Evolutionary conservation across 2,329 filamentous ascomycete genomes (phyloP).

Genomic region (Sodiomyces alkalinus): DNA sequence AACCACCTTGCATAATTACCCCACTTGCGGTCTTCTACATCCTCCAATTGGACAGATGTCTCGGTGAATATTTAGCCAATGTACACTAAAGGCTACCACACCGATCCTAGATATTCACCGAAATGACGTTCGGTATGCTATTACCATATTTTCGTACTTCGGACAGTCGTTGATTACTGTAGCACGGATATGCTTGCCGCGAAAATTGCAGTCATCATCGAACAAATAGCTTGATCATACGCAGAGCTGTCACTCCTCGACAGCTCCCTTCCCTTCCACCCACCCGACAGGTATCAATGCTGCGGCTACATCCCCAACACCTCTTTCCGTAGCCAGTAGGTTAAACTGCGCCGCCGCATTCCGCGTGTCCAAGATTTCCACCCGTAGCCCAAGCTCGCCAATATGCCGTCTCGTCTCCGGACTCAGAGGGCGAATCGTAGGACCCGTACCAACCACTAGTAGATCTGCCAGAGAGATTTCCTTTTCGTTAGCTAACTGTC

Average conservation of each 20-base stretch:
- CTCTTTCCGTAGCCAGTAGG: conserved; percentile 82
- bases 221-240: background rate
- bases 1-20: too few relatives aligned
- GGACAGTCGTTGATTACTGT: too few relatives aligned
- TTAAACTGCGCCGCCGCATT: conserved; percentile 96
- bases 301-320: conserved; percentile 70
- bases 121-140: too few relatives aligned
- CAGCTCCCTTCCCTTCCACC: conserved; percentile 42
- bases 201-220: background rate
- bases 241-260: background rate
- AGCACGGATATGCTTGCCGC: too few relatives aligned
- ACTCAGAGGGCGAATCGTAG: conserved; percentile 58
- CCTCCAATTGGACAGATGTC: too few relatives aligned
- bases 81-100: too few relatives aligned
- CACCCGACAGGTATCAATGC: conserved; percentile 79
- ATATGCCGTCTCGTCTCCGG: conserved; percentile 59
- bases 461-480: conserved; percentile 45
- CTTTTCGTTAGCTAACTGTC: conserved; percentile 2
- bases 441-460: conserved; percentile 76
- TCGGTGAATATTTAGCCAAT: too few relatives aligned
- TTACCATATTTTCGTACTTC: too few relatives aligned
- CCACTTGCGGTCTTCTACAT: too few relatives aligned
- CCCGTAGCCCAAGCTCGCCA: conserved; percentile 61
- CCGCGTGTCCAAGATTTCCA: conserved; percentile 82
- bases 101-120: background rate